These are phyloP conservation scores for Babesia caballi DNA, from an alignment of 169 alveolate species.

Conservation along the genomic window DNA sequence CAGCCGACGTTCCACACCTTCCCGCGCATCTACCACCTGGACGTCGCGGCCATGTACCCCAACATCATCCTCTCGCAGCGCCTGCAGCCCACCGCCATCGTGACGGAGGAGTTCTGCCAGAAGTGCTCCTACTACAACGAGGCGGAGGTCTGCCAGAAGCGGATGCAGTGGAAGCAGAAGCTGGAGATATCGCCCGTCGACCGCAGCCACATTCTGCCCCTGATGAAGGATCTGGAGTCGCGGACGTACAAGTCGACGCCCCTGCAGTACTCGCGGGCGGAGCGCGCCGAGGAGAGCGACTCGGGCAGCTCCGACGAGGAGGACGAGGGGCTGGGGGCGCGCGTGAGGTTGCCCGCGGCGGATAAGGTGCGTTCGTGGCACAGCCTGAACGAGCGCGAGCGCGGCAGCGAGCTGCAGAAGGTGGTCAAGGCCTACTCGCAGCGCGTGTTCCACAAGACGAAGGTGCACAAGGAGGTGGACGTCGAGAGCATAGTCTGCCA, in stretches of 20 bases:
- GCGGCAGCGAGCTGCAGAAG: slow-evolving; percentile 81
- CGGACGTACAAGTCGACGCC: slow-evolving; percentile 59
- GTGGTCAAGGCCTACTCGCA: slow-evolving; percentile 87
- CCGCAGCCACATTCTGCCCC: slow-evolving; percentile 70
- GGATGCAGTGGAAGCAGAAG: slow-evolving; percentile 92
- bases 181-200: slow-evolving; percentile 88
- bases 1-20: slow-evolving; percentile 29
- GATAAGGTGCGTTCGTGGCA: slow-evolving; percentile 63
- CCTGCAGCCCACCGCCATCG: slow-evolving; percentile 98
- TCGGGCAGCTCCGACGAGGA: slow-evolving; percentile 26
- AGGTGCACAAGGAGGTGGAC: slow-evolving; percentile 69
- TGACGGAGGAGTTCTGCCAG: slow-evolving; percentile 90
- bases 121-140: slow-evolving; percentile 92
- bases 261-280: not conserved
- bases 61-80: slow-evolving; percentile 97
- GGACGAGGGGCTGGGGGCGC: not conserved
- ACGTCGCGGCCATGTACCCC: slow-evolving; percentile 99
- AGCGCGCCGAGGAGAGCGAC: not conserved
- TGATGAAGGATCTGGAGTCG: slow-evolving; percentile 67
- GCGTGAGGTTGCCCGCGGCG: no score
- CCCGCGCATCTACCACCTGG: slow-evolving; percentile 88
- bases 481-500: slow-evolving; percentile 91
- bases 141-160: slow-evolving; percentile 83
- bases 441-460: slow-evolving; percentile 67
- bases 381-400: slow-evolving; percentile 81